These are phyloP conservation scores for Sanghuangporus baumii DNA, from an alignment of 1,284 basidiomycete genomes.

Conservation along the genomic window DNA sequence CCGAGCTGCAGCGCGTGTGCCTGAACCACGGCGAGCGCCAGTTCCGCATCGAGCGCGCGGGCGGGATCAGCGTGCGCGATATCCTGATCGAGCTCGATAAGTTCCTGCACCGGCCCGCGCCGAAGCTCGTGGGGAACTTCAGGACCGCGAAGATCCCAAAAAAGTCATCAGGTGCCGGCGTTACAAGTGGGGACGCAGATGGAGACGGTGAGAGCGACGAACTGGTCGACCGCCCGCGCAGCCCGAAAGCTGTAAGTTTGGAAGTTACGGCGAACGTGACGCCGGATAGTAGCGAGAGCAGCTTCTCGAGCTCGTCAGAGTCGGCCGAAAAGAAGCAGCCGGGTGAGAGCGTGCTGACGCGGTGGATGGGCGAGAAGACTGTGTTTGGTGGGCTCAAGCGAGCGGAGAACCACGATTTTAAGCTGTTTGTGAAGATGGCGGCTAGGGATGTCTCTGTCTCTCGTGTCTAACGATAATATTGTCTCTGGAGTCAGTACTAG, in stretches of 20 bases:
- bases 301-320: neutral
- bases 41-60: neutral
- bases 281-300: neutral
- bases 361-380: constrained; percentile 7
- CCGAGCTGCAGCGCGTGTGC: neutral
- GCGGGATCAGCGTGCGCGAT: constrained; percentile 3
- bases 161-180: neutral
- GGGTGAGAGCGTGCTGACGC: neutral
- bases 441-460: neutral
- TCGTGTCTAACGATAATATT: too few relatives aligned
- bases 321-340: neutral
- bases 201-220: neutral
- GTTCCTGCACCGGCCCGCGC: constrained; percentile 10
- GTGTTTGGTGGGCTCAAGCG: neutral
- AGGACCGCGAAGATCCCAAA: neutral
- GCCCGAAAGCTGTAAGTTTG: neutral
- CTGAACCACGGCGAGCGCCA: constrained; percentile 9
- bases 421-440: constrained; percentile 8
- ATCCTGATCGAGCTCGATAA: constrained; percentile 2
- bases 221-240: neutral
- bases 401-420: constrained; percentile 7
- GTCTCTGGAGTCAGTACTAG: neutral
- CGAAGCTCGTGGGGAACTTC: neutral
- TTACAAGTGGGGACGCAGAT: neutral
- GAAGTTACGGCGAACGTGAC: neutral